Evolutionary conservation across 805 yeast species (phyloP), one percentile per base, ranked within the genome.

Genomic region (Lipomyces oligophaga): DNA sequence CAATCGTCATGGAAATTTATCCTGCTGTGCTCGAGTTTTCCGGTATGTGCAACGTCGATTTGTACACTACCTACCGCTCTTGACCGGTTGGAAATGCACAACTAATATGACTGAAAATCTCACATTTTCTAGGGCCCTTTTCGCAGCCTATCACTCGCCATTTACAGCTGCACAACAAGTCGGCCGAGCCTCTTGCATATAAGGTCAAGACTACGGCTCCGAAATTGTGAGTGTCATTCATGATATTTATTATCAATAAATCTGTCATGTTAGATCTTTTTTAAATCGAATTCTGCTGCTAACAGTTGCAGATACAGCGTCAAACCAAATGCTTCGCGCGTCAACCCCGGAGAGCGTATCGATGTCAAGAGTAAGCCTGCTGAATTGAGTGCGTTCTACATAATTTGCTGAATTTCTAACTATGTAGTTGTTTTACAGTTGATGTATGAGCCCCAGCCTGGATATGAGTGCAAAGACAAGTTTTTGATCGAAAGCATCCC

Each of bases 141-240:
- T 77, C 84, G 57, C 74, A 77, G 58, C 80, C 83, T 57, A 76
- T 82, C 34, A 82, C 93, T 15, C 83, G 81, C 63, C 68, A 72
- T 46, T 71, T 81, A 60, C 65, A 69, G 36, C 73, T 81, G 55
- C 54, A 72, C 33, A 83, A 84, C 65, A 81, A 80, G 59, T 71
- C 82, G 33, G 66, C 77, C 13, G 72, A 73, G 44, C 70, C 79
- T 26, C 73, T 81, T 36, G 96, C 96, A 25, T 93, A 87, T 75
- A 93, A 93, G 72, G 97, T 93, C 63, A 93, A 90, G 71, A 90
- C 98, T 37, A 93, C 98, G 5, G 97, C 97, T 7, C 98, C 98
- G 52, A 89, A 86, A 67, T 73, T 86, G 67, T 83, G 57, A 7
- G 68, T 43, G 28, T 34, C 36, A 20, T 40, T 45, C 38, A 19